Percentiles rank a stretch among this genome's conserved stretches.
These are phyloP conservation scores for Sanguinoderma infundibulare DNA, from an alignment of 1,284 basidiomycete species.

Conservation along the genomic window DNA sequence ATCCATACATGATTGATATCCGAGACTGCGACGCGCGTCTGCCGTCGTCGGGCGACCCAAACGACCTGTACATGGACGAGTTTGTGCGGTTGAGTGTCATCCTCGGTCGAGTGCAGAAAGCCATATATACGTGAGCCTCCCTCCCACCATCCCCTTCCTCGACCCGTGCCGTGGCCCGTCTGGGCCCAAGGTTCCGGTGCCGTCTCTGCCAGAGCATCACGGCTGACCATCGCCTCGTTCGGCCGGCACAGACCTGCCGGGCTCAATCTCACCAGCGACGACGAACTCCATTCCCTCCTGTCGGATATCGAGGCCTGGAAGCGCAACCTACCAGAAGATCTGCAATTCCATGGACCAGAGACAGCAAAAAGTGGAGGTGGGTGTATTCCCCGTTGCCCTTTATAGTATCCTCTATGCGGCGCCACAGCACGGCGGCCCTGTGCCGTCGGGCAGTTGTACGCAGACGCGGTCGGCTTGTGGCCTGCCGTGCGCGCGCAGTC, in stretches of 20 bases:
- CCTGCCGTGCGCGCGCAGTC: conserved; percentile 8
- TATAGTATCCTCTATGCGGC: background rate
- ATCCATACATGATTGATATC: conserved; percentile 91
- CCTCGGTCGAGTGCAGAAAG: conserved; percentile 86
- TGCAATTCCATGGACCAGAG: conserved; percentile 75
- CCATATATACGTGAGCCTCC: conserved; percentile 77
- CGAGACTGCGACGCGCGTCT: conserved; percentile 92
- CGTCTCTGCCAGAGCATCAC: conserved; percentile 4
- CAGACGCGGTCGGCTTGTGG: too few relatives aligned
- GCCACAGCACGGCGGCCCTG: background rate
- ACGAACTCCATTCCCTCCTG: conserved; percentile 71
- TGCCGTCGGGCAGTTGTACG: conserved; percentile 11
- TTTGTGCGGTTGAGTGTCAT: conserved; percentile 88
- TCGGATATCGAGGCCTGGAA: conserved; percentile 83
- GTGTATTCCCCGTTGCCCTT: conserved; percentile 32
- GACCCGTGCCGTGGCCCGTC: conserved; percentile 10
- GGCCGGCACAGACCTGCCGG: conserved; percentile 74
- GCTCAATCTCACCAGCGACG: conserved; percentile 80
- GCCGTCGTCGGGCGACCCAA: conserved; percentile 76
- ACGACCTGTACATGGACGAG: conserved; percentile 82
- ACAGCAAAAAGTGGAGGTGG: conserved; percentile 66
- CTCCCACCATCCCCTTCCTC: conserved; percentile 9
- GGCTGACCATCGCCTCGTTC: conserved; percentile 19
- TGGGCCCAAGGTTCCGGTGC: conserved; percentile 6
- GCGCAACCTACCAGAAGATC: conserved; percentile 70